phyloP scores from a whole-genome alignment of 2,329 filamentous ascomycete genomes.

The Curvularia sp. region DNA sequence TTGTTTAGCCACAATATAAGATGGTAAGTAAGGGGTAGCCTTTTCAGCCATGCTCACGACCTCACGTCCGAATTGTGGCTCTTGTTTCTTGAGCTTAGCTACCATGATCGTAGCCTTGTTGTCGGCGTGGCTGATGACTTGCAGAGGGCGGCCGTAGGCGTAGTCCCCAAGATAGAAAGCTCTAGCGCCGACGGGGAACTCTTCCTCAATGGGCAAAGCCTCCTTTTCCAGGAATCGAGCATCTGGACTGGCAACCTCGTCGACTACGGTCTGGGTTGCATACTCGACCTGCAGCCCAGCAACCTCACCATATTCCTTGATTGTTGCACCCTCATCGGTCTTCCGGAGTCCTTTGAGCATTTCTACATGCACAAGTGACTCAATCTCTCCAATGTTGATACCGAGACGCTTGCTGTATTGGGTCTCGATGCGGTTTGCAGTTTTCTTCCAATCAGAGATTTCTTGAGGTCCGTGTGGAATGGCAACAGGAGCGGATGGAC shows the following conservation, averaged over 20 bases:
- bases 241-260: slow-evolving; percentile 88
- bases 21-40: slow-evolving; percentile 79
- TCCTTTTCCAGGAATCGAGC: slow-evolving; percentile 89
- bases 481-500: slow-evolving; percentile 67
- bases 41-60: slow-evolving; percentile 76
- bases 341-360: slow-evolving; percentile 91
- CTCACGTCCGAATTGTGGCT: slow-evolving; percentile 79
- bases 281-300: slow-evolving; percentile 87
- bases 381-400: slow-evolving; percentile 83
- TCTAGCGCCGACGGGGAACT: slow-evolving; percentile 82
- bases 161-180: slow-evolving; percentile 95
- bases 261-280: slow-evolving; percentile 89
- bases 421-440: slow-evolving; percentile 81
- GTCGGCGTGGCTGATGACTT: slow-evolving; percentile 75
- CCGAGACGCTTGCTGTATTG: slow-evolving; percentile 91
- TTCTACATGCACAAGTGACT: slow-evolving; percentile 89
- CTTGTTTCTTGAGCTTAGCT: slow-evolving; percentile 73
- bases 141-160: slow-evolving; percentile 88
- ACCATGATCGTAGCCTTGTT: slow-evolving; percentile 82
- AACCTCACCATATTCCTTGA: slow-evolving; percentile 92
- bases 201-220: slow-evolving; percentile 87
- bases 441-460: slow-evolving; percentile 83
- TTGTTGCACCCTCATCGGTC: slow-evolving; percentile 85
- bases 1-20: slow-evolving; percentile 84
- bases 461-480: slow-evolving; percentile 77